These are phyloP conservation scores for Protostelium mycophagum DNA, from an alignment of 78 protist genomes.

Conservation along the genomic window DNA sequence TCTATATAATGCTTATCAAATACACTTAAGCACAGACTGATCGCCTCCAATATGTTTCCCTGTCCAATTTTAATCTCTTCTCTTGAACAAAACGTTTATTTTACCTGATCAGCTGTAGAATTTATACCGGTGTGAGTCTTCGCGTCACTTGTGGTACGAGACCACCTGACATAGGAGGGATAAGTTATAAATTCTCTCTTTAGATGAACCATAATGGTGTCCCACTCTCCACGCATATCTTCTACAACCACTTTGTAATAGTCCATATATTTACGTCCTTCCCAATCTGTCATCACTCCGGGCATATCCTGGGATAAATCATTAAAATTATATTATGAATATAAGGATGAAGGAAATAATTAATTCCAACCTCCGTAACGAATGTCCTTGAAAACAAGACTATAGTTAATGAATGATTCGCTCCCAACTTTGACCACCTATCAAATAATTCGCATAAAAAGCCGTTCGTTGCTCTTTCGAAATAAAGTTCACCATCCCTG, in stretches of 20 bases:
- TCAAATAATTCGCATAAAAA: slow-evolving; percentile 49
- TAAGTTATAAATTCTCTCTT: slow-evolving; percentile 46
- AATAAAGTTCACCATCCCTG: slow-evolving; percentile 65
- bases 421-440: slow-evolving; percentile 47
- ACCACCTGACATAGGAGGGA: slow-evolving; percentile 47
- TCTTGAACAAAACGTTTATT: no score
- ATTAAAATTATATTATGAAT: not conserved
- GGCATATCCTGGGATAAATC: not conserved
- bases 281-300: not conserved
- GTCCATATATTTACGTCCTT: slow-evolving; percentile 12
- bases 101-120: slow-evolving; percentile 66
- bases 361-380: not conserved
- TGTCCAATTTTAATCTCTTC: no score
- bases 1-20: slow-evolving; percentile 79
- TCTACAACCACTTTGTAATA: slow-evolving; percentile 62
- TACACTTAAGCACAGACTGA: slow-evolving; percentile 58
- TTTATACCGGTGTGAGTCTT: slow-evolving; percentile 38
- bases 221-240: slow-evolving; percentile 56
- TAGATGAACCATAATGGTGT: slow-evolving; percentile 28
- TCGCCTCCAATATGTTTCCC: slow-evolving; percentile 72
- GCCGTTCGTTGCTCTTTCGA: slow-evolving; percentile 65
- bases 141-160: slow-evolving; percentile 1
- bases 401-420: slow-evolving; percentile 59
- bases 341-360: not conserved
- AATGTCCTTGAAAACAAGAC: slow-evolving; percentile 56